Evolutionary conservation across 129 eudicot species (phyloP).

Genomic region (Chrysanthemum makinoi): DNA sequence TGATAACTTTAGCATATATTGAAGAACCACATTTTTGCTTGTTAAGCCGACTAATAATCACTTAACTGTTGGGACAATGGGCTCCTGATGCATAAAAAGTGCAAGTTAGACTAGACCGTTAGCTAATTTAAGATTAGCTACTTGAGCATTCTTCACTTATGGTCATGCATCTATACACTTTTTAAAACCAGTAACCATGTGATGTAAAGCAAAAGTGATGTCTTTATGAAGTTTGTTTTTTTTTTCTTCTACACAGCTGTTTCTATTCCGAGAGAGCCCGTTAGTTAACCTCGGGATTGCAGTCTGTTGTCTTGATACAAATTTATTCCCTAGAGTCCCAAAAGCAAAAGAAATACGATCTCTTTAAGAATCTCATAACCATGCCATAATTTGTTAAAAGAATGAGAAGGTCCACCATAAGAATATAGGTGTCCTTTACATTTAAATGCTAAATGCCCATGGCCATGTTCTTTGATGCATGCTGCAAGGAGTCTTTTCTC

Average conservation of each 20-base stretch:
- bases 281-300: constrained; percentile 32
- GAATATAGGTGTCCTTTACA: constrained; percentile 28
- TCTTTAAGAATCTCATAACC: constrained; percentile 15
- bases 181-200: constrained; percentile 14
- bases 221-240: constrained; percentile 24
- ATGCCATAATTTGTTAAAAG: constrained; percentile 27
- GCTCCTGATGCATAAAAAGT: not conserved
- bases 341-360: constrained; percentile 22
- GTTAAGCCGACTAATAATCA: not conserved
- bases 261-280: constrained; percentile 11
- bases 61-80: not conserved
- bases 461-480: constrained; percentile 35
- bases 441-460: constrained; percentile 30
- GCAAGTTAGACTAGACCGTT: not conserved
- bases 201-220: constrained; percentile 31
- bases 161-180: constrained; percentile 4
- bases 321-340: constrained; percentile 28
- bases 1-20: not conserved
- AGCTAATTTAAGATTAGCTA: constrained; percentile 6
- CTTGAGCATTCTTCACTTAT: constrained; percentile 22
- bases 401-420: constrained; percentile 37
- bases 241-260: constrained; percentile 13
- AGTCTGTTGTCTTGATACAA: constrained; percentile 20
- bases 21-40: not conserved
- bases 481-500: constrained; percentile 27